Evolutionary conservation across 2,329 filamentous ascomycete species (phyloP).

Genomic region (Diaporthe sp.): DNA sequence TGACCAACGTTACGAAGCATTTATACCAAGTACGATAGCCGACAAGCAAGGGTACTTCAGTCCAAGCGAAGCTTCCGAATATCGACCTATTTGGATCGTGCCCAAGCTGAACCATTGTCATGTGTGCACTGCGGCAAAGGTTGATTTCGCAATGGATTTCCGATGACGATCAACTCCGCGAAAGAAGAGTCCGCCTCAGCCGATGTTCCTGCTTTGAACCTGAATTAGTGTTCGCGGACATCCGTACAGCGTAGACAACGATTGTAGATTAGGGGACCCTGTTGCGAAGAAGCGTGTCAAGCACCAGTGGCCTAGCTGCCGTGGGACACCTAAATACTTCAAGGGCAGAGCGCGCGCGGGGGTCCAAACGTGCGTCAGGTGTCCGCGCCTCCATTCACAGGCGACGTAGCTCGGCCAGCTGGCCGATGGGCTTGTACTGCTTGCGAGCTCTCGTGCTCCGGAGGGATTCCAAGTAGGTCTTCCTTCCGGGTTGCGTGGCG

Average conservation of each 20-base stretch:
- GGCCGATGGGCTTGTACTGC: too few relatives aligned
- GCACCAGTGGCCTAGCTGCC: too few relatives aligned
- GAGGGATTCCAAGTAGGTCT: background rate
- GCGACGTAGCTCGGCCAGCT: background rate
- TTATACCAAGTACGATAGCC: background rate
- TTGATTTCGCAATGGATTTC: background rate
- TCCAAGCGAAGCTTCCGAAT: background rate
- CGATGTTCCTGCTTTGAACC: background rate
- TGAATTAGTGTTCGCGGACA: background rate
- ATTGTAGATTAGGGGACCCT: too few relatives aligned
- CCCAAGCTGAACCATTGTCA: accelerated
- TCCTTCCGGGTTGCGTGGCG: background rate
- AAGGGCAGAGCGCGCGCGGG: background rate
- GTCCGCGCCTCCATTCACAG: background rate
- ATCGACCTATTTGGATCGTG: background rate
- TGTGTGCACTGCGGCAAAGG: too few relatives aligned
- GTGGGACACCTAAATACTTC: background rate
- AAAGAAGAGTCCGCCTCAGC: background rate
- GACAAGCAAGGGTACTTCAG: accelerated
- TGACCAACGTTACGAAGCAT: too few relatives aligned
- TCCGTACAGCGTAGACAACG: background rate
- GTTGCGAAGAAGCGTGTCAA: background rate
- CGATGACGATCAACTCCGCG: too few relatives aligned
- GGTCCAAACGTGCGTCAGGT: background rate
- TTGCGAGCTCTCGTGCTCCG: background rate